A percentile compares a stretch with the other conserved stretches of the same genome.
Conservation (phyloP, 2,329 filamentous ascomycete genomes). For the Aspergillus sclerotialis region DNA sequence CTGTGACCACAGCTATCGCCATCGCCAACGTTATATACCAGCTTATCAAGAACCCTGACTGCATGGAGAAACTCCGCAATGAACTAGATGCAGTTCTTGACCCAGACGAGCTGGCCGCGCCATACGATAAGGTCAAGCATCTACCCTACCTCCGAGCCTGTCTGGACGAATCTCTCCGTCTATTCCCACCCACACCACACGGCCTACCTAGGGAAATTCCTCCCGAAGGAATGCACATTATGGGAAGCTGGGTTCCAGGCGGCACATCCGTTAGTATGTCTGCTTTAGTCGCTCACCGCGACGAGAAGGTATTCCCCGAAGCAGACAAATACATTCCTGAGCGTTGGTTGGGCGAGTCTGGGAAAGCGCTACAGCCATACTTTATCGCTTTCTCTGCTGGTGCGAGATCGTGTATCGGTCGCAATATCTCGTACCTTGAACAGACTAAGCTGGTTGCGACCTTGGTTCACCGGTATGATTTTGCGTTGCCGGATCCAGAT, state of each 20-base stretch:
- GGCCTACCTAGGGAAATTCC: constrained; percentile 42
- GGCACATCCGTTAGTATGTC: constrained; percentile 41
- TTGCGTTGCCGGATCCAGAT: constrained; percentile 23
- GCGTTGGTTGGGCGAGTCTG: constrained; percentile 36
- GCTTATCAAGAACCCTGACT: constrained; percentile 43
- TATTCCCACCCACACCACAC: constrained; percentile 39
- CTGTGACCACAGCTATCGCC: constrained; percentile 47
- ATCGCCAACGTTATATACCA: constrained; percentile 49
- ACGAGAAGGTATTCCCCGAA: constrained; percentile 31
- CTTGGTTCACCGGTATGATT: constrained; percentile 39
- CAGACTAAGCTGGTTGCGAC: constrained; percentile 40
- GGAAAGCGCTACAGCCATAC: constrained; percentile 31
- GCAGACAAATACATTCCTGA: constrained; percentile 35
- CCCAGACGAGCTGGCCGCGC: constrained; percentile 37
- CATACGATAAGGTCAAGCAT: constrained; percentile 46
- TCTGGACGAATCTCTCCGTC: constrained; percentile 44
- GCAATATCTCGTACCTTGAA: constrained; percentile 38
- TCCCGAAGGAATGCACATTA: constrained; percentile 36
- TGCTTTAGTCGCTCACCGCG: constrained; percentile 33
- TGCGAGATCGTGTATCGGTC: constrained; percentile 30
- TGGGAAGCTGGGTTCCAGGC: constrained; percentile 41
- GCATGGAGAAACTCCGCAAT: constrained; percentile 34
- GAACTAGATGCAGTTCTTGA: constrained; percentile 43
- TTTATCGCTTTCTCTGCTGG: constrained; percentile 35
- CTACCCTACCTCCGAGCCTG: constrained; percentile 48